Percentiles rank a stretch among this genome's conserved stretches.
These are phyloP conservation scores for Ophiostoma fasciatum DNA, from an alignment of 2,329 filamentous ascomycete species.

Conservation along the genomic window DNA sequence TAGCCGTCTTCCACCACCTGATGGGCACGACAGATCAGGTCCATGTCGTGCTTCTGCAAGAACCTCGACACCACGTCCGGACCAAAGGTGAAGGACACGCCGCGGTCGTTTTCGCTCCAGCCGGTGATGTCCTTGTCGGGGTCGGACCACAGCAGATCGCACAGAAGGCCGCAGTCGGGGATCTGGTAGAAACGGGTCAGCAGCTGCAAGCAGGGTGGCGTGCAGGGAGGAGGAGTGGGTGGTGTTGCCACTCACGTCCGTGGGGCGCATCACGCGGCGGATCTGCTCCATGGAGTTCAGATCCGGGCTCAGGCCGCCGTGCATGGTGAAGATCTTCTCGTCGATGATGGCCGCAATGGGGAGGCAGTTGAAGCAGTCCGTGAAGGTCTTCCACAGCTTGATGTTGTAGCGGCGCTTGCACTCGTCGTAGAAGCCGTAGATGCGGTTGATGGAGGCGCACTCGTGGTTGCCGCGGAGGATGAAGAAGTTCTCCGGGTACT, in stretches of 20 bases:
- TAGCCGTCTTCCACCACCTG: constrained; percentile 98
- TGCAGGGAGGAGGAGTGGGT: too few relatives aligned
- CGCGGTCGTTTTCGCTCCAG: constrained; percentile 97
- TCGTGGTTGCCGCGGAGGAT: constrained; percentile 97
- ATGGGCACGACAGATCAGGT: constrained; percentile 95
- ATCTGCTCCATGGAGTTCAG: constrained; percentile 99
- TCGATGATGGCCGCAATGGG: constrained; percentile 98
- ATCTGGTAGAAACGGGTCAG: constrained; percentile 44
- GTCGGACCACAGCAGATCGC: constrained; percentile 96
- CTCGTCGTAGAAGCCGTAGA: constrained; percentile 99
- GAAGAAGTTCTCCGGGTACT: constrained; percentile 99
- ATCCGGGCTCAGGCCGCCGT: constrained; percentile 91
- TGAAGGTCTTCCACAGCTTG: constrained; percentile 99
- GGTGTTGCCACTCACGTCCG: constrained; percentile 89
- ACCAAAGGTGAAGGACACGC: constrained; percentile 96
- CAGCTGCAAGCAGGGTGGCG: too few relatives aligned
- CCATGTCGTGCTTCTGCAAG: constrained; percentile 98
- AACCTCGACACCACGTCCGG: constrained; percentile 95
- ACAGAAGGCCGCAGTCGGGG: constrained; percentile 91
- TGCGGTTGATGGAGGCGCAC: constrained; percentile 96
- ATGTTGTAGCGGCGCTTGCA: constrained; percentile 99
- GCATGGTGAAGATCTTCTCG: constrained; percentile 99
- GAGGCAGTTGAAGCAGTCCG: constrained; percentile 98
- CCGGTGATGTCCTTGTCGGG: constrained; percentile 98
- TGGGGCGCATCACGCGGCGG: constrained; percentile 94